Conservation (phyloP, 805 yeast genomes). For the Saccharomycopsis schoenii region DNA sequence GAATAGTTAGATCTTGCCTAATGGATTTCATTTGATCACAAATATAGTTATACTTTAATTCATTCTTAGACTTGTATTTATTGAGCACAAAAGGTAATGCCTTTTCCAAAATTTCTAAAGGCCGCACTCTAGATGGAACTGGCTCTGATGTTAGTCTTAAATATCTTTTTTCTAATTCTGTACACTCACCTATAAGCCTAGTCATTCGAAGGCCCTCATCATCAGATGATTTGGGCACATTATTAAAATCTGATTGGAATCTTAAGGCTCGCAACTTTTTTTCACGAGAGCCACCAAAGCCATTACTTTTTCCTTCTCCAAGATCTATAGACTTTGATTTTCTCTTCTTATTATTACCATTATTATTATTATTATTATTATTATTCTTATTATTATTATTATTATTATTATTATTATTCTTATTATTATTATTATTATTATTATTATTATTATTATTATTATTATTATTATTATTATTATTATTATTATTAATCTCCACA, state of each 20-base stretch:
- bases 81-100: constrained; percentile 44
- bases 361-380: background rate
- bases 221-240: background rate
- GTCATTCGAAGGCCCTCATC: constrained; percentile 7
- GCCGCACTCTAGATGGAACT: constrained; percentile 75
- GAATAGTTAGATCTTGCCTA: constrained; percentile 90
- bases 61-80: constrained; percentile 37
- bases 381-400: background rate
- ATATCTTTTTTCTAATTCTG: constrained; percentile 64
- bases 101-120: constrained; percentile 47
- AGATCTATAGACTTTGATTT: background rate
- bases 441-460: constrained; percentile 21
- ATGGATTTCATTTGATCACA: constrained; percentile 88
- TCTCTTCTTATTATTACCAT: background rate
- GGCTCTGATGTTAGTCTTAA: constrained; percentile 86
- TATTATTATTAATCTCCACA: background rate
- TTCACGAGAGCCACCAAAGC: constrained; percentile 14
- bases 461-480: background rate
- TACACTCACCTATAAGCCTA: constrained; percentile 51
- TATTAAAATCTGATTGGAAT: constrained; percentile 28
- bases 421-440: background rate
- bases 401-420: background rate
- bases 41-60: constrained; percentile 58
- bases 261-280: constrained; percentile 38
- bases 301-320: background rate